A percentile compares a stretch with the other conserved stretches of the same genome.
Conservation (phyloP, 208 protist species). For the Trypanosoma theileri region DNA sequence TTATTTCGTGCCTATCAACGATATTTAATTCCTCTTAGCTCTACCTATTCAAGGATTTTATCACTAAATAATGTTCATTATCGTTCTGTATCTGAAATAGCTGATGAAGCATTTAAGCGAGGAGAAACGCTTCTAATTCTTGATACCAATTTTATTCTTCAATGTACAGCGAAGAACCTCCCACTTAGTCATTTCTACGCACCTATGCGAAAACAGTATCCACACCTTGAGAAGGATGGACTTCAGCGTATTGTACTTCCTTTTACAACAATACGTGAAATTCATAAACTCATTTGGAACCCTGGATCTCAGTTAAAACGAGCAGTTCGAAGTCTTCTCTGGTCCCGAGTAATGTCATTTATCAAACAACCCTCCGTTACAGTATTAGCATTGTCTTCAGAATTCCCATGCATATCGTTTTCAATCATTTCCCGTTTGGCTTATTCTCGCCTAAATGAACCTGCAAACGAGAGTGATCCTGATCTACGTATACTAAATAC, state of each 20-base stretch:
- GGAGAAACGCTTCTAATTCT: slow-evolving; percentile 55
- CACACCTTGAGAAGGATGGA: slow-evolving; percentile 32
- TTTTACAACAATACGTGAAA: slow-evolving; percentile 75
- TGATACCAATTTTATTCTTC: slow-evolving; percentile 87
- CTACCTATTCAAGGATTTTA: slow-evolving; percentile 48
- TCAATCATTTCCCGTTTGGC: slow-evolving; percentile 62
- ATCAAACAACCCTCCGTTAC: slow-evolving; percentile 51
- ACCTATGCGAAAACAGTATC: slow-evolving; percentile 55
- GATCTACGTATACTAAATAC: slow-evolving; percentile 83
- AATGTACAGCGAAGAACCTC: slow-evolving; percentile 72
- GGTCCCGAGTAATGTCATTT: slow-evolving; percentile 60
- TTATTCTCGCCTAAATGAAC: slow-evolving; percentile 42
- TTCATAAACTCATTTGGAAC: slow-evolving; percentile 66
- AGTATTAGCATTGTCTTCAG: slow-evolving; percentile 51
- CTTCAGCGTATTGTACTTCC: slow-evolving; percentile 57
- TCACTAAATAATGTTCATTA: slow-evolving; percentile 50
- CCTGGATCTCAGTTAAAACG: slow-evolving; percentile 35
- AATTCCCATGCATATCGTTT: slow-evolving; percentile 59
- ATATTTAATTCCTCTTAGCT: slow-evolving; percentile 47
- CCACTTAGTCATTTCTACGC: slow-evolving; percentile 69
- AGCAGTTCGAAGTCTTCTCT: slow-evolving; percentile 53
- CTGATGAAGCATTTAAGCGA: slow-evolving; percentile 33
- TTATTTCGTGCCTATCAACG: slow-evolving; percentile 47
- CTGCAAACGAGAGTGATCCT: slow-evolving; percentile 50
- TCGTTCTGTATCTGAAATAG: slow-evolving; percentile 39